Evolutionary conservation across 2,329 filamentous ascomycete species (phyloP), one percentile per base, ranked within the genome.

Genomic region (Aspergillus chevalieri): DNA sequence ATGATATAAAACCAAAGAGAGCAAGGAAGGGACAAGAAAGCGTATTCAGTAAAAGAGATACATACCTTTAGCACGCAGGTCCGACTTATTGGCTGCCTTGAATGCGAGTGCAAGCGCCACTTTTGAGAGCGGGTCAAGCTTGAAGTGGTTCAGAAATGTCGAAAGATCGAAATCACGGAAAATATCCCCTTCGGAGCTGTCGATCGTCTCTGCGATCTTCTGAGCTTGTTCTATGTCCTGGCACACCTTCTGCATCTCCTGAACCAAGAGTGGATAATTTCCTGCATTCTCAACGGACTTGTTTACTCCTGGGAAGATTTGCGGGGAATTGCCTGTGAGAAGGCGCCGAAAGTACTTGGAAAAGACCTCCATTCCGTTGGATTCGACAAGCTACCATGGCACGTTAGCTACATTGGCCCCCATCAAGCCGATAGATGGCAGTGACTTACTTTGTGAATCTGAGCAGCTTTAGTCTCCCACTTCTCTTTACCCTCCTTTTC

Each of bases 341-440:
- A 97, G 79, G 72, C 92, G 89, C 71, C 89, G 85, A 73, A 98
- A 95, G 72, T 93, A 96, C 77, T 91, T 94, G 53, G 89, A 85
- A 70, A 91, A 96, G 67, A 96, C 90, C 79, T 98, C 94, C 92
- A 98, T 98, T 67, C 91, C 91, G 90, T 95, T 86, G 65, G 92
- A 91, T 82, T 95, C 86, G 75, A 97, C 86, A 69, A 97, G 84
- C 88, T 95, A 55, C 6, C 44, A 41, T 19, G 26, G 19, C 6
- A 33, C 33, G 46, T 51, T 22, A 46, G 46, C 38, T 21, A 41
- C 46, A 45, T 45, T 30, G 49, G 41, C 39, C 9, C 45, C 28
- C 26, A 30, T 30, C 43, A 41, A 8, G 10, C 17, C 2, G 9
- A 26, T 8, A 34, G 5, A 24, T 10, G 7, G 30, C 14, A 54